Percentiles rank a stretch among this genome's conserved stretches.
phyloP scores from a whole-genome alignment of 2,329 filamentous ascomycete species.

The Hymenoscyphus fructigenus region DNA sequence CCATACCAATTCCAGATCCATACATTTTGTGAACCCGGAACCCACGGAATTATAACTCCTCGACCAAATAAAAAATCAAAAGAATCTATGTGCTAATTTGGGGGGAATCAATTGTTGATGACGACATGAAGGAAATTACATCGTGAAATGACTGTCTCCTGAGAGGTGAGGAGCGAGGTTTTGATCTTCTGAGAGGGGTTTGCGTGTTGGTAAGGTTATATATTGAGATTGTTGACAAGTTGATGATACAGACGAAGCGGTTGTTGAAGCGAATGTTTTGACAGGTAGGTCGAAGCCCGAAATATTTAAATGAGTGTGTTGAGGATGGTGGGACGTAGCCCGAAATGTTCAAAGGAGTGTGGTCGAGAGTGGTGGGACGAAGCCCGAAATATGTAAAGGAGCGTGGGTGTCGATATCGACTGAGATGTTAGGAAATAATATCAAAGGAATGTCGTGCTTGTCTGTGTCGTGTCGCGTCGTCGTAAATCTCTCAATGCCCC shows the following conservation, averaged over 20 bases:
- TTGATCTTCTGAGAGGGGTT: not conserved
- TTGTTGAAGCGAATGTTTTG: constrained; percentile 19
- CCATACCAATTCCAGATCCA: not conserved
- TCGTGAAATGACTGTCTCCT: constrained; percentile 7
- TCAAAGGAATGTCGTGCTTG: constrained; percentile 36
- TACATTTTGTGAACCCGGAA: not conserved
- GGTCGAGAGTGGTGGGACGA: constrained; percentile 26
- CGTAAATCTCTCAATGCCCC: constrained; percentile 15
- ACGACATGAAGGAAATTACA: constrained; percentile 17
- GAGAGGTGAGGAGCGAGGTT: not conserved
- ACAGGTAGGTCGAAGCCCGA: constrained; percentile 16
- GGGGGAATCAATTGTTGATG: constrained; percentile 25
- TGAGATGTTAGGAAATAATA: constrained; percentile 28
- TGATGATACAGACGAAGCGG: constrained; percentile 24
- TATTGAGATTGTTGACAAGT: constrained; percentile 2
- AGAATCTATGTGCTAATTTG: constrained; percentile 27
- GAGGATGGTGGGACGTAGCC: constrained; percentile 21
- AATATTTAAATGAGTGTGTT: constrained; percentile 33
- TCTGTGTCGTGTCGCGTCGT: constrained; percentile 26
- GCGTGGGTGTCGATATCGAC: constrained; percentile 33
- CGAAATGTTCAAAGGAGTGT: constrained; percentile 34
- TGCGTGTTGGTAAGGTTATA: constrained; percentile 6
- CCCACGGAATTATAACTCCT: not conserved
- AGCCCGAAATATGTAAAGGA: constrained; percentile 33
- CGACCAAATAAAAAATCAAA: constrained; percentile 12